Conservation (phyloP, 2,329 filamentous ascomycete species). For the Botryotinia convoluta region DNA sequence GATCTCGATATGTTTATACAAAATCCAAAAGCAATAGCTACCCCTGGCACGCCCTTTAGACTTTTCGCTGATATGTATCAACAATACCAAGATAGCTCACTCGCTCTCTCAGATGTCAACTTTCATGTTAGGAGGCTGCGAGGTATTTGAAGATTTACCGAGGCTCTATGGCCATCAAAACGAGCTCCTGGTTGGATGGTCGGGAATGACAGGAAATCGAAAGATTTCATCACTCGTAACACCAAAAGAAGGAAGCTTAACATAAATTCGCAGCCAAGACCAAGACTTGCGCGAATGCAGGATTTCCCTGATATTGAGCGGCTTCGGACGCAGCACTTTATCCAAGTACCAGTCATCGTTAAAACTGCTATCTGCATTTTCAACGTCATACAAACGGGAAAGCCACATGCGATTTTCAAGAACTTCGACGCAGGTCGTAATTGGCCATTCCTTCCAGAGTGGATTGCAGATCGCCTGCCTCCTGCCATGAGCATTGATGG, state of each 20-base stretch:
- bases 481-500: conserved; percentile 1
- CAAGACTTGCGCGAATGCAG: neutral
- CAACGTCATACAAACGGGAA: neutral
- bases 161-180: neutral
- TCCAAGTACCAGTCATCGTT: neutral
- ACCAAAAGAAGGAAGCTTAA: neutral
- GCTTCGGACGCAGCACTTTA: neutral
- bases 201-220: neutral
- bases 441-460: conserved; percentile 10
- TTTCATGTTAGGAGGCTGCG: conserved; percentile 5
- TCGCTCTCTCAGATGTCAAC: neutral
- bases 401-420: neutral
- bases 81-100: neutral
- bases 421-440: neutral
- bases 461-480: neutral
- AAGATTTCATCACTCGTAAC: neutral
- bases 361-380: neutral
- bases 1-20: neutral
- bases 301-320: neutral
- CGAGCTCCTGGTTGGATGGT: neutral
- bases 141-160: neutral
- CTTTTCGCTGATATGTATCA: neutral
- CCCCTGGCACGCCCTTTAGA: neutral
- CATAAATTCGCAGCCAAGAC: neutral
- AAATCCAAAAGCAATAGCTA: neutral